Evolutionary conservation across 306 rosid species (phyloP), one percentile per base, ranked within the genome.

Genomic region (Quercus suber): DNA sequence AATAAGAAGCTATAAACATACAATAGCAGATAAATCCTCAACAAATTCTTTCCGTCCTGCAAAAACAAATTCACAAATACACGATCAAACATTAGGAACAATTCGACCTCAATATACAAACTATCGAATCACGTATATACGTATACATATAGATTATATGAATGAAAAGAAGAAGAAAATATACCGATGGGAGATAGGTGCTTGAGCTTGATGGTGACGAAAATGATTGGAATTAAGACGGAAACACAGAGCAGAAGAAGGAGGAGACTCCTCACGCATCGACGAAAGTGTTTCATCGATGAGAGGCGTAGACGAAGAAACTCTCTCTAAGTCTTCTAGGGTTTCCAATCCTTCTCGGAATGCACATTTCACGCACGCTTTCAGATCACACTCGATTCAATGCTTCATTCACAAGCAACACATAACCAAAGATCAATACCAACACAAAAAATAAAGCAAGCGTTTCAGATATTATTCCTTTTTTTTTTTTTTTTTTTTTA

Each of bases 251-350:
- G 94, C 70, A 96, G 79, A 82, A 86, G 79, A 91, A 96, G 99
- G 97, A 96, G 84, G 69, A 96, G 80, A 82, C 78, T 88, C 98
- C 99, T 96, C 96, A 87, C 93, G 82, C 91, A 86, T 81, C 96
- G 90, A 75, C 78, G 91, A 81, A 86, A 68, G n/a, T 82, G 86
- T 86, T 82, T 96, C 99, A 96, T 95, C 88, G 88, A 81, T 57
- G 87, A 59, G 75, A 45, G 69, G 73, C 69, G 67, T 6, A 25
- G 18, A 64, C 77, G 58, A 43, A 3, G 58, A 73, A 82, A 86
- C 56, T 65, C 53, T 73, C 55, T 51, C 59, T 76, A 75, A 68
- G 73, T 14, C 83, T 23, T 14, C 83, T 23, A 58, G 65, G 77
- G 81, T 57, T 73, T 60, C 79, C 78, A 67, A 37, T 31, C 80